A percentile compares a stretch with the other conserved stretches of the same genome.
Evolutionary conservation across 345 rosid genomes (phyloP).

Genomic region (Populus pruinosa): DNA sequence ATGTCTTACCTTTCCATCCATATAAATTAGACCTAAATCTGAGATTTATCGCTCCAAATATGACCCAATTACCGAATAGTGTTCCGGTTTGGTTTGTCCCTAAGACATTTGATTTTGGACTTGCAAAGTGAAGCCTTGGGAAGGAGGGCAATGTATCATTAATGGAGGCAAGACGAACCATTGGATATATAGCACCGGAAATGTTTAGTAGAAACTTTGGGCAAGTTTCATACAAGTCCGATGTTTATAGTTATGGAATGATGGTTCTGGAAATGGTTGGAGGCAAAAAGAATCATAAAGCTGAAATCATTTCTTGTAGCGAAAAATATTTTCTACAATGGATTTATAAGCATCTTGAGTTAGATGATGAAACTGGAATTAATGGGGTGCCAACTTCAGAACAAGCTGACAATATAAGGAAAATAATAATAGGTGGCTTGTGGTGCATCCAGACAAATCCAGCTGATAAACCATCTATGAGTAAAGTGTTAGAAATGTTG

Average conservation of each 20-base stretch:
- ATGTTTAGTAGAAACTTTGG: conserved; percentile 12
- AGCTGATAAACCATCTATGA: conserved; percentile 25
- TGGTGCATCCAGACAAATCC: conserved; percentile 40
- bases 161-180: no score
- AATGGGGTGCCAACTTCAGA: background rate
- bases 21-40: no score
- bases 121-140: conserved; percentile 1
- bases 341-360: background rate
- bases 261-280: conserved; percentile 8
- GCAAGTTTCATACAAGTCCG: background rate
- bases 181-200: conserved; percentile 13
- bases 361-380: background rate
- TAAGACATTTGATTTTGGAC: conserved; percentile 6
- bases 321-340: background rate
- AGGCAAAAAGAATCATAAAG: background rate
- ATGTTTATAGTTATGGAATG: conserved; percentile 9
- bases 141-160: no score
- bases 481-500: conserved; percentile 36
- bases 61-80: no score
- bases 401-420: background rate
- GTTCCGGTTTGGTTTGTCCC: no score
- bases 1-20: no score
- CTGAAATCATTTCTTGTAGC: background rate
- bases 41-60: no score
- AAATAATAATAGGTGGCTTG: background rate